Base-by-base conservation (phyloP, 2,329 filamentous ascomycete species). In the Monosporascus sp. region DNA sequence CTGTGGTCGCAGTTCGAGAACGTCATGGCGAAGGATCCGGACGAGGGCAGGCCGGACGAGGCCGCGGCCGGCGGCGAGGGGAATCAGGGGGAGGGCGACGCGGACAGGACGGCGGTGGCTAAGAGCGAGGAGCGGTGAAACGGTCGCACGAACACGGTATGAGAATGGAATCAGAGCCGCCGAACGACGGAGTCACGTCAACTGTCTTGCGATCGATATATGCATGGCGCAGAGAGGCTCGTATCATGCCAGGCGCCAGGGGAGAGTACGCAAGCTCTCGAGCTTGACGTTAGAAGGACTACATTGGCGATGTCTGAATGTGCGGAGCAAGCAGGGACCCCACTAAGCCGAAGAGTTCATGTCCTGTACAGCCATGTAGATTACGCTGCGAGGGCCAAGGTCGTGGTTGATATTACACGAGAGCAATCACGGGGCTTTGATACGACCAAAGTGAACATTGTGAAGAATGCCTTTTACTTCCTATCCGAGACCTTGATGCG, bases 1-100 rank as follows among this genome's bases (percentile, higher is more conserved):
- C 80, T 99, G 17, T 99, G 94, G 94, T 95, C 89, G 39, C 90
- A 96, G 65, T 97, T 99, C 66, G 94, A 99, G 74, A 89, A 87
- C 60, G 92, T 97, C 62, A 97, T 97, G 92, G 89, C 83, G 8
- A 89, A 87, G 64, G 81, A 87, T 52, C 72, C 74, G 3, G 75
- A 73, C 47, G 63, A 65, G 47, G 57, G 51, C 51, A 58, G 64
- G 37, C 54, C 64, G 45, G 48, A 49, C 37, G 55, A 22, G 3
- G 46, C 45, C 20, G 50, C 25, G n/a, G 41, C 45, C 3, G 49
- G 50, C 11, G 58, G 49, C 20, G 63, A 64, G 17, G 69, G 67
- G 31, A 60, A 64, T 17, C 58, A 59, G 37, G 50, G 58, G 39
- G 61, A 68, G 43, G 63, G 56, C 51, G 57, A 65, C 45, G 52